Evolutionary conservation across 495 filamentous ascomycete species (phyloP).

Genomic region (Penicillium pancosmium): DNA sequence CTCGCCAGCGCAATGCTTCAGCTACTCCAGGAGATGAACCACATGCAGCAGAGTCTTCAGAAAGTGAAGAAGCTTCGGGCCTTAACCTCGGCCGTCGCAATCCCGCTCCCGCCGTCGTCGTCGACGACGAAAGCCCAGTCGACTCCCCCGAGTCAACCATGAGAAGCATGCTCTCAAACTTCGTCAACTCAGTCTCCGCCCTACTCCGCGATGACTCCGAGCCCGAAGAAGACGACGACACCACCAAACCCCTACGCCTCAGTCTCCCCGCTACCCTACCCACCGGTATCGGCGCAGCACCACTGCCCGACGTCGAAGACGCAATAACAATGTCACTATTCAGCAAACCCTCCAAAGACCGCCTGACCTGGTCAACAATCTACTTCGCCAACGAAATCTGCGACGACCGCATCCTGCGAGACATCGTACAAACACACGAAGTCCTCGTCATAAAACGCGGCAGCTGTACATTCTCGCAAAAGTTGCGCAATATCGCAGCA

Average conservation of each 20-base stretch:
- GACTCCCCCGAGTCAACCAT: conserved; percentile 52
- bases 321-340: conserved; percentile 46
- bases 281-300: conserved; percentile 73
- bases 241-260: conserved; percentile 37
- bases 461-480: conserved; percentile 80
- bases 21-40: conserved; percentile 36
- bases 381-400: conserved; percentile 75
- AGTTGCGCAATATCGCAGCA: conserved; percentile 80
- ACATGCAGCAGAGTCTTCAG: conserved; percentile 26
- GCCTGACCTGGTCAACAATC: conserved; percentile 66
- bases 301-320: conserved; percentile 69
- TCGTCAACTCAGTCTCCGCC: conserved; percentile 61
- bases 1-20: conserved; percentile 44
- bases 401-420: conserved; percentile 58
- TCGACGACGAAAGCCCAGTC: conserved; percentile 28
- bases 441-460: conserved; percentile 84
- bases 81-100: conserved; percentile 22
- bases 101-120: conserved; percentile 13
- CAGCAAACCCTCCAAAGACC: conserved; percentile 42
- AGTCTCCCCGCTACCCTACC: conserved; percentile 69
- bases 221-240: conserved; percentile 8
- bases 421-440: conserved; percentile 66
- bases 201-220: conserved; percentile 49
- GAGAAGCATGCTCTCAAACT: conserved; percentile 53
- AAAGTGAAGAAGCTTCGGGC: conserved; percentile 18